Percentiles rank a stretch among this genome's conserved stretches.
These are phyloP conservation scores for Limonium bicolor DNA, from an alignment of 148 eudicot genomes.

Conservation along the genomic window DNA sequence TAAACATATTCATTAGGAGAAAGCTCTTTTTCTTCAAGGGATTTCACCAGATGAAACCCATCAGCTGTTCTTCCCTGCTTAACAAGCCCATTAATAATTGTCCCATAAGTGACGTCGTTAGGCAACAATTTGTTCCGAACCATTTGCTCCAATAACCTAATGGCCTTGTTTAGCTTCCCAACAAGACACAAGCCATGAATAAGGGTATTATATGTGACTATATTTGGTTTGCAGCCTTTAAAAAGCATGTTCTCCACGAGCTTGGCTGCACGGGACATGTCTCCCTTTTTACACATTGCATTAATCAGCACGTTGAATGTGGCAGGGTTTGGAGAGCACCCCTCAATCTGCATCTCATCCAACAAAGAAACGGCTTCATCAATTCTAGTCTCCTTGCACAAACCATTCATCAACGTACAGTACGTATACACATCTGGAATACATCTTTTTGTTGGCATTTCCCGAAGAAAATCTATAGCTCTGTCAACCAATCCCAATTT, in stretches of 20 bases:
- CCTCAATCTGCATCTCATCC: slow-evolving; percentile 97
- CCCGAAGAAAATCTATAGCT: slow-evolving; percentile 56
- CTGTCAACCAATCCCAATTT: slow-evolving; percentile 40
- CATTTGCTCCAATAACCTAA: slow-evolving; percentile 66
- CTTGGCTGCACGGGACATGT: slow-evolving; percentile 62
- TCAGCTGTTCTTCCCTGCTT: slow-evolving; percentile 59
- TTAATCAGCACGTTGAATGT: slow-evolving; percentile 63
- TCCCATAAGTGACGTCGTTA: slow-evolving; percentile 71
- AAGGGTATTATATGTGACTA: slow-evolving; percentile 78
- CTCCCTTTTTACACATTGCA: slow-evolving; percentile 77
- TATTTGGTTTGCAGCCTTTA: slow-evolving; percentile 75
- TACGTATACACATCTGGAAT: slow-evolving; percentile 68
- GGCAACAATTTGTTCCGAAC: slow-evolving; percentile 50
- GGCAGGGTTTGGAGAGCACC: slow-evolving; percentile 44
- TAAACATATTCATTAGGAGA: slow-evolving; percentile 43
- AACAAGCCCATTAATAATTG: slow-evolving; percentile 77
- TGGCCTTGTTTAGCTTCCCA: slow-evolving; percentile 73
- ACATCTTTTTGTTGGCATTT: slow-evolving; percentile 38
- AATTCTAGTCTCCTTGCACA: slow-evolving; percentile 60
- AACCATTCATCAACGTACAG: slow-evolving; percentile 83
- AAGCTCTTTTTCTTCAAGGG: slow-evolving; percentile 65
- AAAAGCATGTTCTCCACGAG: slow-evolving; percentile 84
- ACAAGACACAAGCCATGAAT: slow-evolving; percentile 62
- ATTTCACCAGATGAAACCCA: slow-evolving; percentile 30
- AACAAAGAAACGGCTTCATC: slow-evolving; percentile 71